Base-by-base conservation (phyloP, 1,139 yeast genomes). In the Saccharomyces hybrid region DNA sequence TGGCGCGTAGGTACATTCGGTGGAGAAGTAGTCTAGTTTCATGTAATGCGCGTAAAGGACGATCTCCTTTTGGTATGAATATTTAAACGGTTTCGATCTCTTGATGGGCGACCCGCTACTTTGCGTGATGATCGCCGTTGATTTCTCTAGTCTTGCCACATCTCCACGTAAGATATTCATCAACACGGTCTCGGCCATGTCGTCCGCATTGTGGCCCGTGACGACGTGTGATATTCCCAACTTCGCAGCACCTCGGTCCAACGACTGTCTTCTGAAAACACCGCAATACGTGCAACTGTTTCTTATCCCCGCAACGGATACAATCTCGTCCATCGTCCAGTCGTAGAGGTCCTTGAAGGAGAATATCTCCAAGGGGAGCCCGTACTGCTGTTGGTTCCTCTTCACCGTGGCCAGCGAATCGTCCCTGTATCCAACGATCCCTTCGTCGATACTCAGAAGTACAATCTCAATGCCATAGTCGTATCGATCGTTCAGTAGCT, bases 261-360 rank as follows among this genome's bases (percentile, higher is more conserved):
- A 75, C 0, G 99, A 98, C 71, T 95, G 99, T 62, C 99, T 79
- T 69, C 99, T 78, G 57, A 95, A 82, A 9, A 95, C 99, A 52
- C 99, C 99, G 75, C 99, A 95, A 69, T 93, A 95, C 0, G 99
- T 95, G 72, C 99, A 95, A 66, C 96, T 89, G 60, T 90, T 89
- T 69, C 96, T 80, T 52, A 88, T 85, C 8, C 99, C 99, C 1
- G 96, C 95, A 70, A 95, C 89, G 1, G 93, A 84, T 1, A 95
- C 99, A 53, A 95, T 89, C 66, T 90, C 96, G 73, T 95, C 99
- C 99, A 95, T 93, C 8, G 96, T 88, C 99, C 99, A 95, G 67
- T 85, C 78, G 67, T 93, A 95, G 21, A 95, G 75, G 44, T 91
- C 96, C 60, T 83, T 83, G 66, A 93, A 95, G 4, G 96, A 88